Percentiles rank a stretch among this genome's conserved stretches.
Conservation (phyloP, 2,329 filamentous ascomycete genomes). For the Cladosporium sp. region DNA sequence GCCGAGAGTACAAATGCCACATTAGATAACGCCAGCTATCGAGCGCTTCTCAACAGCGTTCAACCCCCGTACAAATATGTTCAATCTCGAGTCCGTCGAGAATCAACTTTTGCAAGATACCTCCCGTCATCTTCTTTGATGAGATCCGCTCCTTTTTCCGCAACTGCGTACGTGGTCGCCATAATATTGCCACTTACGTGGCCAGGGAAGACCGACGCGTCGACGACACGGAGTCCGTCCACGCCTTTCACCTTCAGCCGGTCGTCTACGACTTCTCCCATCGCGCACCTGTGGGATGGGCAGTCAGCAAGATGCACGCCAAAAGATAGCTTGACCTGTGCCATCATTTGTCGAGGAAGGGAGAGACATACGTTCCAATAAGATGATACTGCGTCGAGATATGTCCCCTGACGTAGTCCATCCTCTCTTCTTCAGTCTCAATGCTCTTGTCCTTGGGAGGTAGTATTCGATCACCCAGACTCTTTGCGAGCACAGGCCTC, state of each 20-base stretch:
- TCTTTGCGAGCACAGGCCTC: slow-evolving; percentile 46
- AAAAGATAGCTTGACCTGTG: not conserved
- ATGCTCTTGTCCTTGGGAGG: slow-evolving; percentile 34
- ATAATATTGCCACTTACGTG: slow-evolving; percentile 35
- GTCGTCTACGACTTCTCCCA: slow-evolving; percentile 40
- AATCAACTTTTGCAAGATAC: slow-evolving; percentile 26
- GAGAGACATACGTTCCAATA: slow-evolving; percentile 36
- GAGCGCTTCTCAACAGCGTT: not conserved
- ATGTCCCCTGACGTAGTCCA: slow-evolving; percentile 25
- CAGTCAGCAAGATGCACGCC: not conserved
- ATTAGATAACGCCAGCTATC: not conserved
- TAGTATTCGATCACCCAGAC: slow-evolving; percentile 42
- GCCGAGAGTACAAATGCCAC: too few species aligned
- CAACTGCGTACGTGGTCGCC: slow-evolving; percentile 35
- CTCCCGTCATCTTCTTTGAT: slow-evolving; percentile 38
- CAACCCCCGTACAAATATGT: not conserved
- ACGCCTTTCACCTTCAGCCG: slow-evolving; percentile 43
- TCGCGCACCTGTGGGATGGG: slow-evolving; percentile 32
- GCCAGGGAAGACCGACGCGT: slow-evolving; percentile 40
- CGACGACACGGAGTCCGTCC: slow-evolving; percentile 41
- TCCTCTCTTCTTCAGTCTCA: slow-evolving; percentile 27
- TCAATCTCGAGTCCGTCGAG: slow-evolving; percentile 5
- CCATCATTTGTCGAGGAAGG: not conserved
- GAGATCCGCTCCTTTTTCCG: slow-evolving; percentile 38
- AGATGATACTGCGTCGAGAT: slow-evolving; percentile 42